These are phyloP conservation scores for Leishmania mexicana DNA, from an alignment of 208 protist genomes.

Conservation along the genomic window DNA sequence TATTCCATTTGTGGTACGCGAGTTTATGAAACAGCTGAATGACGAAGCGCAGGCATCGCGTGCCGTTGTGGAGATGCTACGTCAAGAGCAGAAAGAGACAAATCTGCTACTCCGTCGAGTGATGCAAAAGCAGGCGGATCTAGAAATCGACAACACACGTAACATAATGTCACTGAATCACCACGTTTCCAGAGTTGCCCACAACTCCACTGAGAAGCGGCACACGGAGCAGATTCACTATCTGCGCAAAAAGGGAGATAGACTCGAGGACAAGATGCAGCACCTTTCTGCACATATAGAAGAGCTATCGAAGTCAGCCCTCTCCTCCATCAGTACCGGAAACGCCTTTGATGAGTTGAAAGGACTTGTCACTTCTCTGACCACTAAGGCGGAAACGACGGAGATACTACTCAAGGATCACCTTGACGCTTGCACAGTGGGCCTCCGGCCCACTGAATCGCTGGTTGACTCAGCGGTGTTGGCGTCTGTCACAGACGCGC, in stretches of 20 bases:
- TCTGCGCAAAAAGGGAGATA: constrained; percentile 30
- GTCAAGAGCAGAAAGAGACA: constrained; percentile 50
- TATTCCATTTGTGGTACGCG: constrained; percentile 67
- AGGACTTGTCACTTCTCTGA: constrained; percentile 1
- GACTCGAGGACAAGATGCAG: constrained; percentile 31
- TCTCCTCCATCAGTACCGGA: neutral
- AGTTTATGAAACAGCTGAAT: constrained; percentile 53
- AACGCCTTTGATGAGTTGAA: constrained; percentile 8
- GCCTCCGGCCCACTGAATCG: neutral
- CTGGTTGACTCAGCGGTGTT: neutral
- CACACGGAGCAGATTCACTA: constrained; percentile 29
- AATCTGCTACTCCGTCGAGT: constrained; percentile 44
- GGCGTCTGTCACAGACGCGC: neutral
- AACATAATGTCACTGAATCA: constrained; percentile 31
- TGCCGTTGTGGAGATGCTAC: constrained; percentile 35
- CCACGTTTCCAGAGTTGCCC: neutral
- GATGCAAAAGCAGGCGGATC: constrained; percentile 59
- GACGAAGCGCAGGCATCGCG: constrained; percentile 46
- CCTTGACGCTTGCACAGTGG: neutral
- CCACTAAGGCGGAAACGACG: neutral
- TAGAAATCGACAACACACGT: constrained; percentile 55
- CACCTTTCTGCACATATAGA: neutral
- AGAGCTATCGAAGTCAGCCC: neutral
- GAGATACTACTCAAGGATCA: constrained; percentile 5
- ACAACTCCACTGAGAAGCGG: constrained; percentile 12